Conservation (phyloP, 2,329 filamentous ascomycete species). For the Dryadomyces sulphureus region DNA sequence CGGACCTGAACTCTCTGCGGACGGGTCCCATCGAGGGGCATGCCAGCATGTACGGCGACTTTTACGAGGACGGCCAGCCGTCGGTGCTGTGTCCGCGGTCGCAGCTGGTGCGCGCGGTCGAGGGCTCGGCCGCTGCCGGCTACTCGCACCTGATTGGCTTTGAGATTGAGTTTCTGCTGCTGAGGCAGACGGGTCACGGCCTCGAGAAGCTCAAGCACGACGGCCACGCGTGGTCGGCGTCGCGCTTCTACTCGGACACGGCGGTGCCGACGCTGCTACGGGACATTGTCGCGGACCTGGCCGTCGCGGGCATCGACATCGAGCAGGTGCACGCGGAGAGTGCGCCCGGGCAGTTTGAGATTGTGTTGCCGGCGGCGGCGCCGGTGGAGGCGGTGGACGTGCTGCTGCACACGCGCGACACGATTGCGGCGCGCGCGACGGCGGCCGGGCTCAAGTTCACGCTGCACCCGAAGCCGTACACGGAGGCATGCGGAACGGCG, state of each 20-base stretch:
- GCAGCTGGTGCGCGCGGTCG: slow-evolving; percentile 39
- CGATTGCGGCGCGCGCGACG: slow-evolving; percentile 50
- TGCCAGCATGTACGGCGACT: slow-evolving; percentile 52
- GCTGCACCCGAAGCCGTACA: slow-evolving; percentile 56
- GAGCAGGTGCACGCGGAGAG: slow-evolving; percentile 65
- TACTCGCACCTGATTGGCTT: slow-evolving; percentile 58
- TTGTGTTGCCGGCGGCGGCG: slow-evolving; percentile 48
- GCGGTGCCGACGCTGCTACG: slow-evolving; percentile 43
- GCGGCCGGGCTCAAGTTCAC: slow-evolving; percentile 51
- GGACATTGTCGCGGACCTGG: slow-evolving; percentile 48
- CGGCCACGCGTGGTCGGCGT: slow-evolving; percentile 57
- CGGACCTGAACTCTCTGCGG: slow-evolving; percentile 49
- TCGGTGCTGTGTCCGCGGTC: slow-evolving; percentile 50
- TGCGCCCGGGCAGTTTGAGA: slow-evolving; percentile 61
- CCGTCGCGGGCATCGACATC: slow-evolving; percentile 46
- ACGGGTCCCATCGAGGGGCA: slow-evolving; percentile 44
- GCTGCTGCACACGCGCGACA: slow-evolving; percentile 55
- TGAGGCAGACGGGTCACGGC: slow-evolving; percentile 28
- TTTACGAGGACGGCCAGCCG: slow-evolving; percentile 39
- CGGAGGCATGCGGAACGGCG: slow-evolving; percentile 43
- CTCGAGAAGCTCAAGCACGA: slow-evolving; percentile 14
- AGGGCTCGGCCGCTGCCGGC: slow-evolving; percentile 32
- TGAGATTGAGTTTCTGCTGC: slow-evolving; percentile 66
- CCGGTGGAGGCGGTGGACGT: slow-evolving; percentile 57
- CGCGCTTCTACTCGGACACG: slow-evolving; percentile 46